Percentiles rank a stretch among this genome's conserved stretches.
These are phyloP conservation scores for Davidsoniella eucalypti DNA, from an alignment of 2,329 filamentous ascomycete species.

Conservation along the genomic window DNA sequence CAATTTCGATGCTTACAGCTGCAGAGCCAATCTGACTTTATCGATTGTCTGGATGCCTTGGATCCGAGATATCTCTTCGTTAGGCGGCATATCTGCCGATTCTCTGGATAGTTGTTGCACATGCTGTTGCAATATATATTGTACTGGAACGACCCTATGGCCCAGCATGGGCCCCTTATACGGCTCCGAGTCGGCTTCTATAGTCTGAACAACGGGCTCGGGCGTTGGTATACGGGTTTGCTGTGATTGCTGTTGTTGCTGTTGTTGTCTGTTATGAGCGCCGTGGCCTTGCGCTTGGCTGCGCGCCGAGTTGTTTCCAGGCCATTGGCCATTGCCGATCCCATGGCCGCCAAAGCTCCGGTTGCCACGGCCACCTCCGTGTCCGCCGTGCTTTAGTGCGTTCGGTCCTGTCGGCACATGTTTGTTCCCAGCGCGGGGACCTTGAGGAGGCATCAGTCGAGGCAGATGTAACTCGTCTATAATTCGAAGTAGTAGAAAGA, in stretches of 20 bases:
- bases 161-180: conserved; percentile 29
- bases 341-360: conserved; percentile 2
- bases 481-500: too few relatives aligned
- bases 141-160: conserved; percentile 34
- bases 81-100: conserved; percentile 53
- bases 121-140: conserved; percentile 69
- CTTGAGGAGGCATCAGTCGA: conserved; percentile 1
- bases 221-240: not conserved
- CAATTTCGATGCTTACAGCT: conserved; percentile 42
- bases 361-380: not conserved
- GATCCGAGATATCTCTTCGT: conserved; percentile 61
- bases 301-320: not conserved
- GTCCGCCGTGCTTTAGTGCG: not conserved
- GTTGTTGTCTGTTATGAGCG: conserved; percentile 2
- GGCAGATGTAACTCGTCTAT: too few relatives aligned
- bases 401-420: conserved; percentile 3
- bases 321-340: not conserved
- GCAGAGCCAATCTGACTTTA: conserved; percentile 59
- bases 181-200: conserved; percentile 7
- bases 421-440: conserved; percentile 3
- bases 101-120: conserved; percentile 57
- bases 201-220: conserved; percentile 8
- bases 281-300: not conserved
- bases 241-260: not conserved
- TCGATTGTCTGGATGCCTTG: conserved; percentile 85